Evolutionary conservation across 2,329 filamentous ascomycete species (phyloP).

Genomic region (Phaeosphaeria sp.): DNA sequence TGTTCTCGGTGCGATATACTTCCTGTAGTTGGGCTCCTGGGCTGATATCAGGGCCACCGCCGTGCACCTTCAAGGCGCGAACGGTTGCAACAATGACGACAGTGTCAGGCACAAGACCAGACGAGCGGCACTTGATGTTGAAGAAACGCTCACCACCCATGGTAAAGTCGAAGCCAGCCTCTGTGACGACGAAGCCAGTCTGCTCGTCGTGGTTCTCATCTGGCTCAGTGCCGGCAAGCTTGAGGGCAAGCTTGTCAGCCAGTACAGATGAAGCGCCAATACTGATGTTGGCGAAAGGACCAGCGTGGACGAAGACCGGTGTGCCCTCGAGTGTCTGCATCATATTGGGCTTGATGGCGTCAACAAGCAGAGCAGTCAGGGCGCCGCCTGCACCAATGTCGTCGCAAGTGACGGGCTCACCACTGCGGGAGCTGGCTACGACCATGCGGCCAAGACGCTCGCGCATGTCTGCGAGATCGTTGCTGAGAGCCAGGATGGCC

Average conservation of each 20-base stretch:
- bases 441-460: conserved; percentile 96
- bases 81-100: conserved; percentile 96
- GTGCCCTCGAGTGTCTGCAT: conserved; percentile 99
- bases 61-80: conserved; percentile 94
- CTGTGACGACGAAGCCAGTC: conserved; percentile 92
- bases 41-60: conserved; percentile 90
- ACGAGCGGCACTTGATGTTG: conserved; percentile 99
- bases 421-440: conserved; percentile 81
- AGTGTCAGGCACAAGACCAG: conserved; percentile 88
- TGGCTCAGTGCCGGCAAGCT: conserved; percentile 91
- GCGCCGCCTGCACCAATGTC: conserved; percentile 93
- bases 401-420: conserved; percentile 94
- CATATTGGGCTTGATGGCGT: conserved; percentile 97
- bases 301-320: conserved; percentile 95
- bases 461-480: conserved; percentile 84
- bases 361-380: conserved; percentile 92
- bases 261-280: conserved; percentile 96
- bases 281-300: conserved; percentile 97
- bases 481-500: conserved; percentile 95
- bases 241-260: conserved; percentile 92
- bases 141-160: conserved; percentile 99
- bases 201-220: conserved; percentile 85
- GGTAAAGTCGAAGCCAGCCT: conserved; percentile 98
- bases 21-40: conserved; percentile 84
- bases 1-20: conserved; percentile 91